phyloP scores from a whole-genome alignment of 768 basidiomycete genomes.

The Leccinum fibrillosum region DNA sequence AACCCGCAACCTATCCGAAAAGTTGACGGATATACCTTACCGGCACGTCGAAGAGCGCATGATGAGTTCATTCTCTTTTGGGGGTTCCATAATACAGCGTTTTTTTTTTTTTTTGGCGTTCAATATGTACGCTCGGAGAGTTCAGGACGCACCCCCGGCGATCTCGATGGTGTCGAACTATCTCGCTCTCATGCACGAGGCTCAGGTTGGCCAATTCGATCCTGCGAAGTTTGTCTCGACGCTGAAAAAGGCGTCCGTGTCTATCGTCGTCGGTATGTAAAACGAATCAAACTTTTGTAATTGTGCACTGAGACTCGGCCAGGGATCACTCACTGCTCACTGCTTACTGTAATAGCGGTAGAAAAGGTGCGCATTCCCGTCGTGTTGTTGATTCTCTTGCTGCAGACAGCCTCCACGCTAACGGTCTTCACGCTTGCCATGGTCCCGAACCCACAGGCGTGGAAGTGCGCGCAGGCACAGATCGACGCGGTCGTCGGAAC shows the following conservation, averaged over 20 bases:
- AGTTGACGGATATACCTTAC: background rate
- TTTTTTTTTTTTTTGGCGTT: background rate
- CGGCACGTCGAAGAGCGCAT: background rate
- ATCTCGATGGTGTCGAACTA: background rate
- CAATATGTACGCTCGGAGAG: background rate
- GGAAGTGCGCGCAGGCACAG: background rate
- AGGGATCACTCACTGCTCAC: background rate
- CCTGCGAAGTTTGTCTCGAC: background rate
- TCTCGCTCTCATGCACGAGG: background rate
- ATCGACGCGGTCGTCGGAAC: background rate
- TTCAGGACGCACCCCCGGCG: background rate
- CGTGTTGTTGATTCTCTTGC: background rate
- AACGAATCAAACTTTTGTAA: background rate
- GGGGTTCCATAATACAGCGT: background rate
- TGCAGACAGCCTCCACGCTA: background rate
- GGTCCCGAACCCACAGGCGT: background rate
- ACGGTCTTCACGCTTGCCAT: background rate
- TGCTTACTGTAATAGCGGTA: background rate
- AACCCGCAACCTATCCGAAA: background rate
- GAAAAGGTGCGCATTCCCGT: background rate
- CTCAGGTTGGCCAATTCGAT: background rate
- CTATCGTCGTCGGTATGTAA: background rate
- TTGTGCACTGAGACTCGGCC: background rate
- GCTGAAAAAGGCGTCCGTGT: background rate
- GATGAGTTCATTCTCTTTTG: background rate